These are phyloP conservation scores for Bocquillonia castaneifolia DNA, from an alignment of 441 rosid species.

Conservation along the genomic window DNA sequence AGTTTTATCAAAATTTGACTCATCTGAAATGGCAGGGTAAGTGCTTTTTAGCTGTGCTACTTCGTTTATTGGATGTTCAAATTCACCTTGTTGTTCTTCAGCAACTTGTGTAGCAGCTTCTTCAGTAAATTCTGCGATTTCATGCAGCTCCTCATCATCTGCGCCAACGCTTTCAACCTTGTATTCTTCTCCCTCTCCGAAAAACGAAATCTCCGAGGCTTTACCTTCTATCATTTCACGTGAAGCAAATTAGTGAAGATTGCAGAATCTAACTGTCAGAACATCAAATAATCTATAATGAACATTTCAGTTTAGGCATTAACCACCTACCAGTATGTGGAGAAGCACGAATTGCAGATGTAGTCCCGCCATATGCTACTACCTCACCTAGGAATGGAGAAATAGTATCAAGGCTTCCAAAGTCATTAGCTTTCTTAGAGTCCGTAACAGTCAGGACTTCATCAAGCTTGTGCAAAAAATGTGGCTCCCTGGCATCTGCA, in stretches of 20 bases:
- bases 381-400: constrained; percentile 14
- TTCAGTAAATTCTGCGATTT: constrained; percentile 5
- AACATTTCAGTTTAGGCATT: neutral
- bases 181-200: constrained; percentile 9
- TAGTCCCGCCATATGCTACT: neutral
- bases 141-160: constrained; percentile 5
- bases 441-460: constrained; percentile 1
- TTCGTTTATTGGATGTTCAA: constrained; percentile 7
- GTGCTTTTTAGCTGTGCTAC: neutral
- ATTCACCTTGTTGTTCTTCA: constrained; percentile 7
- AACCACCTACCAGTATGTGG: constrained; percentile 20
- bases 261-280: neutral
- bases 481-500: constrained; percentile 13
- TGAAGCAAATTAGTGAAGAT: neutral
- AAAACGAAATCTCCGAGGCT: constrained; percentile 17
- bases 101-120: constrained; percentile 4
- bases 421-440: constrained; percentile 10
- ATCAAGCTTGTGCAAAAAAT: constrained; percentile 12
- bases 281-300: neutral
- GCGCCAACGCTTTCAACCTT: neutral
- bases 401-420: neutral
- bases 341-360: constrained; percentile 14
- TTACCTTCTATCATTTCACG: constrained; percentile 21
- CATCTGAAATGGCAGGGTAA: neutral
- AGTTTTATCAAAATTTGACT: neutral